Conservation (phyloP, 768 basidiomycete species). For the Tulasnella sp. region DNA sequence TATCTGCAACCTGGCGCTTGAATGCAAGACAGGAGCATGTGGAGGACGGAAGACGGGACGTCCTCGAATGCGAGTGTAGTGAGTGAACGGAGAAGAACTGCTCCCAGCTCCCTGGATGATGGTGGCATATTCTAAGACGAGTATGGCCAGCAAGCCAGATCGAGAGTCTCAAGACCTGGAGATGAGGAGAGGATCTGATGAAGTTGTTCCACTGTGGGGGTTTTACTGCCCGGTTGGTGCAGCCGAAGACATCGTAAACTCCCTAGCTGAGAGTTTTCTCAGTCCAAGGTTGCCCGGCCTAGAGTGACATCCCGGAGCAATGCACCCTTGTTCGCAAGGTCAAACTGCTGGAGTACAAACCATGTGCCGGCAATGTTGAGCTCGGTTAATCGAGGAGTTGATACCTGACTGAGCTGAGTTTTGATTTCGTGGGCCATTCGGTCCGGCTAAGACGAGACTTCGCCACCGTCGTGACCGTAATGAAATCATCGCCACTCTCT, state of each 20-base stretch:
- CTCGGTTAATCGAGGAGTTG: neutral
- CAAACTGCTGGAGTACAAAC: neutral
- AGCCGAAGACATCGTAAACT: neutral
- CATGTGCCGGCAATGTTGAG: neutral
- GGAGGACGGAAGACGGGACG: neutral
- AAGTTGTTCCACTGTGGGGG: neutral
- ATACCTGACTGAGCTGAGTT: neutral
- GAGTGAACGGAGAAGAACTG: neutral
- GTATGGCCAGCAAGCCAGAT: neutral
- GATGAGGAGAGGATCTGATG: neutral
- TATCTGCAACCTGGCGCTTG: neutral
- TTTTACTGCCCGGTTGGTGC: neutral
- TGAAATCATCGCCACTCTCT: neutral
- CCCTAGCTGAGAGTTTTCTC: neutral
- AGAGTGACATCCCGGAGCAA: neutral
- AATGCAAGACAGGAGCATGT: neutral
- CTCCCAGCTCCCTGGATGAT: neutral
- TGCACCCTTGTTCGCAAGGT: neutral
- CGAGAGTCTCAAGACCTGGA: neutral
- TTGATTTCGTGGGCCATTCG: neutral
- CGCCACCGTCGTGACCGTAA: neutral
- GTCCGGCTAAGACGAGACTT: neutral
- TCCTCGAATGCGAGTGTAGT: neutral
- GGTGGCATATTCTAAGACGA: too few species aligned
- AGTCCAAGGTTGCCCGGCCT: neutral